Evolutionary conservation across 129 eudicot genomes (phyloP).

Genomic region (Flaveria robusta): DNA sequence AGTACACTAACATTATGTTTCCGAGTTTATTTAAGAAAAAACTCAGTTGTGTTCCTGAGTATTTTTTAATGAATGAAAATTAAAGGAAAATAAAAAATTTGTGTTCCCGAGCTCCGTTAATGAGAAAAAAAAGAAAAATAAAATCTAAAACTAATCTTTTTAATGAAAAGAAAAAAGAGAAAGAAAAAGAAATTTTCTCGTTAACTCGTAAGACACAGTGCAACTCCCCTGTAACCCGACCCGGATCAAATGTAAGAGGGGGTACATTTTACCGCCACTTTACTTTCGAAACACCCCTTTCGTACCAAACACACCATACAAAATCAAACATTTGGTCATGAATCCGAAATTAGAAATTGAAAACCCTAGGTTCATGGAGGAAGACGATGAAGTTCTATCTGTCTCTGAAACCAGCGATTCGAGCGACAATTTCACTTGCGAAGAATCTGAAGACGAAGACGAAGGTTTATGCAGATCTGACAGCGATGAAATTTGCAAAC

Average conservation of each 20-base stretch:
- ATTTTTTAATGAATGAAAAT: no score
- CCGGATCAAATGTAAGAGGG: constrained; percentile 19
- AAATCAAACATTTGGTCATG: constrained; percentile 5
- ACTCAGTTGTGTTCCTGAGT: no score
- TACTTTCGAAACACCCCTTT: constrained; percentile 10
- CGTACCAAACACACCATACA: constrained; percentile 28
- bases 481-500: constrained; percentile 20
- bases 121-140: no score
- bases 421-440: constrained; percentile 46
- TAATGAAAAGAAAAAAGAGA: no score
- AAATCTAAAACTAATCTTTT: no score
- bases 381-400: constrained; percentile 46
- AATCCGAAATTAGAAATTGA: constrained; percentile 13
- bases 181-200: no score
- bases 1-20: no score
- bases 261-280: constrained; percentile 41
- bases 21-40: no score
- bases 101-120: no score
- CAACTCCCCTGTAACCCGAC: no score
- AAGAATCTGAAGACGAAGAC: constrained; percentile 40
- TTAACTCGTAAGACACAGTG: no score
- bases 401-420: constrained; percentile 63
- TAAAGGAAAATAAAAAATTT: no score
- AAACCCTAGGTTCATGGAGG: constrained; percentile 47
- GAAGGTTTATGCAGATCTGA: constrained; percentile 24